Evolutionary conservation across 164 flowering plant genomes (phyloP).

Genomic region (Stephania cephalantha): DNA sequence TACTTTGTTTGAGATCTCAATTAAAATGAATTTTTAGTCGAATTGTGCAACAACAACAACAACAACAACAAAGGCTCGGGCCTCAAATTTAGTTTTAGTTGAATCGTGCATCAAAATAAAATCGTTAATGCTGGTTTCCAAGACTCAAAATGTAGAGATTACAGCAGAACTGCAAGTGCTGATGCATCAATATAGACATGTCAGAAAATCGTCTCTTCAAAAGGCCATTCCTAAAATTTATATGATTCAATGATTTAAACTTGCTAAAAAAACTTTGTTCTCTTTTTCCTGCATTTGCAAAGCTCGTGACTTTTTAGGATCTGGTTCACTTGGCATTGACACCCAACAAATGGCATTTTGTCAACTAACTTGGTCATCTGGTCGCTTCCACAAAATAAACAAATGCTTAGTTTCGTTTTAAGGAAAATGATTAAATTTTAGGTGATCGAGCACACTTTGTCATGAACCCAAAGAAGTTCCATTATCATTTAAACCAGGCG

Average conservation of each 20-base stretch:
- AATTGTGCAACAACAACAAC: neutral
- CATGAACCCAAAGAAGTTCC: neutral
- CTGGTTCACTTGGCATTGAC: neutral
- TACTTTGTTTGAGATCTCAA: slow-evolving; percentile 79
- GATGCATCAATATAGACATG: neutral
- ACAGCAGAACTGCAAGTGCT: neutral
- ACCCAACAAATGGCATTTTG: neutral
- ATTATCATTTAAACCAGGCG: neutral
- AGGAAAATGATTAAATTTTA: neutral
- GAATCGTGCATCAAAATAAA: neutral
- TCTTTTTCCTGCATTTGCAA: neutral
- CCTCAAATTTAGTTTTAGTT: neutral
- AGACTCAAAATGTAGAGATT: neutral
- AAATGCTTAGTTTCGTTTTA: neutral
- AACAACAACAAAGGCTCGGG: too few relatives aligned
- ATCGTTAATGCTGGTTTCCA: neutral
- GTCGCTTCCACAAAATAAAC: neutral
- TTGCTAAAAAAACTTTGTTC: neutral
- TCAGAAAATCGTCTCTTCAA: neutral
- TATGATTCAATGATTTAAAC: neutral
- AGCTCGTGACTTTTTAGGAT: neutral
- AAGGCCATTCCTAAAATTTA: neutral
- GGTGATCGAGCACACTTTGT: neutral
- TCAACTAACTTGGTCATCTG: neutral
- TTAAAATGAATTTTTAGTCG: neutral